phyloP scores from a whole-genome alignment of 345 rosid species.

The Syzygium jambos region DNA sequence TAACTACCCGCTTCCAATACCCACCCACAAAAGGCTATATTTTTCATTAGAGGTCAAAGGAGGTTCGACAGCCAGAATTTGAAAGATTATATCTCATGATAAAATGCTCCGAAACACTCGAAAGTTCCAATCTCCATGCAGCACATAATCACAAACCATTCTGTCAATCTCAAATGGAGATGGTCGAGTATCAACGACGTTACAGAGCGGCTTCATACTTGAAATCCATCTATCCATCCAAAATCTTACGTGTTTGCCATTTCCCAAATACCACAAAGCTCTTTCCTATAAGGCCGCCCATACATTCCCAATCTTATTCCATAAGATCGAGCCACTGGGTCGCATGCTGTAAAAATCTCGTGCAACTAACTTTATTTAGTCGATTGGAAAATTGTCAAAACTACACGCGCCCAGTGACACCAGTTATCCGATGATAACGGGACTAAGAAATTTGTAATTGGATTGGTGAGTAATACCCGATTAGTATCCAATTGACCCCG shows the following conservation, averaged over 20 bases:
- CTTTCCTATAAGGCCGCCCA: neutral
- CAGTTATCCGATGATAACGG: neutral
- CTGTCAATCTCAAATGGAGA: neutral
- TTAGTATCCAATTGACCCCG: neutral
- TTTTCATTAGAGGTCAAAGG: neutral
- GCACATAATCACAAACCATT: neutral
- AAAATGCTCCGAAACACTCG: neutral
- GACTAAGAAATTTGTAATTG: fast-evolving
- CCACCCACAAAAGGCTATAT: neutral
- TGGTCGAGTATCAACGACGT: neutral
- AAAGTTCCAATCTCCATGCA: neutral
- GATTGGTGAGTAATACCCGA: neutral
- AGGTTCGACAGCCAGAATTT: neutral
- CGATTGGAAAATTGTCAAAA: neutral
- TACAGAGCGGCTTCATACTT: neutral
- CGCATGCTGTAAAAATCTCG: too few relatives aligned
- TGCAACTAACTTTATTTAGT: neutral
- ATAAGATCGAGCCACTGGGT: neutral
- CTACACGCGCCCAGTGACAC: neutral
- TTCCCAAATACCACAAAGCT: neutral
- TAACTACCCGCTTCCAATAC: too few relatives aligned
- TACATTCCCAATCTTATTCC: neutral
- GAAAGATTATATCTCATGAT: neutral
- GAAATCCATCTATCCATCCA: fast-evolving
- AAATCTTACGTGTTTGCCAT: neutral